phyloP scores from a whole-genome alignment of 805 yeast genomes.

The Ogataea saltuana region DNA sequence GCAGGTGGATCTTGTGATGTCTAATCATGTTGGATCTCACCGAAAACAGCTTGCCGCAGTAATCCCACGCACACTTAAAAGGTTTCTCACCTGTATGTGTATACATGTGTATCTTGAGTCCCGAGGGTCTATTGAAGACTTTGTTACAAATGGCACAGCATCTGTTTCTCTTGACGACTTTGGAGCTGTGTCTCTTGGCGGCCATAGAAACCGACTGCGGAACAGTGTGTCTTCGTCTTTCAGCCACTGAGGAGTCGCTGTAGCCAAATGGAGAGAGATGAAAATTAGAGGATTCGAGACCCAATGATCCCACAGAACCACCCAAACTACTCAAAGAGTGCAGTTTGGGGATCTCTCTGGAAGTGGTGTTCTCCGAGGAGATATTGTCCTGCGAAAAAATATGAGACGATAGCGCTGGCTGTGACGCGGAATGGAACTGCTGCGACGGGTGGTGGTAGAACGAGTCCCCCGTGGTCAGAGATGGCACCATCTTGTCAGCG shows the following conservation, averaged over 20 bases:
- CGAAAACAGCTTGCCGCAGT: slow-evolving; percentile 68
- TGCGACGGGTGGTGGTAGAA: slow-evolving; percentile 11
- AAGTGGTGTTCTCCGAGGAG: no score
- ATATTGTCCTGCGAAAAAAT: neutral
- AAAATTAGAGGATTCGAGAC: slow-evolving; percentile 3
- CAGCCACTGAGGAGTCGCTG: slow-evolving; percentile 2
- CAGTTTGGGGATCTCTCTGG: slow-evolving; percentile 13
- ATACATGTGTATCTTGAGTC: slow-evolving; percentile 74
- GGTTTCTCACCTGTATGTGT: slow-evolving; percentile 86
- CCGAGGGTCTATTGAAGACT: slow-evolving; percentile 79
- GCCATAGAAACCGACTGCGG: slow-evolving; percentile 11
- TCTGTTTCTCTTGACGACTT: slow-evolving; percentile 19
- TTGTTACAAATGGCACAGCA: slow-evolving; percentile 62
- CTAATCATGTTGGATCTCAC: slow-evolving; percentile 82
- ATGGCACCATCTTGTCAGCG: slow-evolving; percentile 6
- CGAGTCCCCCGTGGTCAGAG: slow-evolving; percentile 7
- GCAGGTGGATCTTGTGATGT: slow-evolving; percentile 66
- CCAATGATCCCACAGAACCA: slow-evolving; percentile 6
- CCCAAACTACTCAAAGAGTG: no score
- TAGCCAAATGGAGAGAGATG: slow-evolving; percentile 2
- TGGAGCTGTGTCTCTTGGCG: slow-evolving; percentile 4
- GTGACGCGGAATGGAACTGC: slow-evolving; percentile 4
- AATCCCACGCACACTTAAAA: slow-evolving; percentile 58
- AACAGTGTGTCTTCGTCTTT: slow-evolving; percentile 18
- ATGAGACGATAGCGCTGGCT: neutral